phyloP scores from a whole-genome alignment of 2,329 filamentous ascomycete genomes.

The Fusarium devonianum region DNA sequence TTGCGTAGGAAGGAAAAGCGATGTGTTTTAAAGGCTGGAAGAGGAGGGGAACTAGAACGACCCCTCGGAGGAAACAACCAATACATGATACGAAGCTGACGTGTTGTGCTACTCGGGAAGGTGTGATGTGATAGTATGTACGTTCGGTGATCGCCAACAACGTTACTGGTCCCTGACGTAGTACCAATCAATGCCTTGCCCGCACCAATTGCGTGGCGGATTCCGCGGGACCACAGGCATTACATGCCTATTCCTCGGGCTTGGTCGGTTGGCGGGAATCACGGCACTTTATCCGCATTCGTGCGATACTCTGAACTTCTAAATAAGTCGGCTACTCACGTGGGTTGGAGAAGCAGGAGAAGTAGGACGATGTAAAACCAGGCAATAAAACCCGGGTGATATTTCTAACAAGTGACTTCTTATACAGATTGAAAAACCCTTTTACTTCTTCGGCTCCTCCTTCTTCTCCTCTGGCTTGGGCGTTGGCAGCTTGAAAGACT shows the following conservation, averaged over 20 bases:
- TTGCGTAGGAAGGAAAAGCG: too few species aligned
- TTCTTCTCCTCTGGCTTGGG: conserved; percentile 94
- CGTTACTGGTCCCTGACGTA: conserved; percentile 31
- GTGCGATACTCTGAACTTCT: conserved; percentile 1
- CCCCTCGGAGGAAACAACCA: conserved; percentile 19
- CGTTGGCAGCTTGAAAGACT: conserved; percentile 91
- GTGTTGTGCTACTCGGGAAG: conserved; percentile 23
- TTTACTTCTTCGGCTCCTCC: conserved; percentile 91
- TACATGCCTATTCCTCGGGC: conserved; percentile 22
- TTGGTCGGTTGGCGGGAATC: conserved; percentile 21
- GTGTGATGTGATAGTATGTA: conserved; percentile 24
- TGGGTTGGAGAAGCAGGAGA: conserved; percentile 14
- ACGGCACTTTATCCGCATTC: conserved; percentile 4
- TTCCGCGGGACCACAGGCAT: conserved; percentile 25
- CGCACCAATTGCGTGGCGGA: conserved; percentile 17
- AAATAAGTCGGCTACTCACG: conserved; percentile 16
- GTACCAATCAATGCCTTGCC: conserved; percentile 35
- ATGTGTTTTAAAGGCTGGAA: conserved; percentile 19
- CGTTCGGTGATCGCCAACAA: conserved; percentile 33
- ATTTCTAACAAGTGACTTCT: conserved; percentile 45
- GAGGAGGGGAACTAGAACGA: conserved; percentile 23
- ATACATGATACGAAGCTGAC: conserved; percentile 30
- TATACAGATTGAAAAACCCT: conserved; percentile 41
- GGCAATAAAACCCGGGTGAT: too few species aligned
- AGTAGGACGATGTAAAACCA: conserved; percentile 36